These are phyloP conservation scores for Dryas drummondii DNA, from an alignment of 306 rosid species.

Conservation along the genomic window DNA sequence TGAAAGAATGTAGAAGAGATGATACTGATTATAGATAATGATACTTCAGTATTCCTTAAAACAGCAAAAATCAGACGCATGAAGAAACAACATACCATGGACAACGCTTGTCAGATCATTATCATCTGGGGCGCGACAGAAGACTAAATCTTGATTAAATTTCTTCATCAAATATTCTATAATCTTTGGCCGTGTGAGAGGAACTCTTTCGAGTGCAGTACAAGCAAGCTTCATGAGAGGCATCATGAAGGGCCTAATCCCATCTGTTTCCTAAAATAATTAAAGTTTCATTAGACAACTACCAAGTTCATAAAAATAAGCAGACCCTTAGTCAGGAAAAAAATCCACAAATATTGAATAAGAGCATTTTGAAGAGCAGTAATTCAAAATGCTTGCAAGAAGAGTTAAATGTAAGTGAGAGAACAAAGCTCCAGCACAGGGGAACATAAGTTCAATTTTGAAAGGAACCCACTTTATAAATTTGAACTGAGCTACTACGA, in stretches of 20 bases:
- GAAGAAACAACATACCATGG: conserved; percentile 52
- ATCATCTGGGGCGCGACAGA: conserved; percentile 81
- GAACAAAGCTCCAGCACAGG: background rate
- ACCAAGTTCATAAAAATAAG: background rate
- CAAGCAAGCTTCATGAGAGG: conserved; percentile 96
- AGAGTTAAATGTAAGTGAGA: background rate
- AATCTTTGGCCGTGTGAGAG: conserved; percentile 71
- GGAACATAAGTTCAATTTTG: background rate
- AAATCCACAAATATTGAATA: background rate
- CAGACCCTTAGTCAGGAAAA: background rate
- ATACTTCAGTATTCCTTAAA: background rate
- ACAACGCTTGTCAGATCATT: conserved; percentile 56
- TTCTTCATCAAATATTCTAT: conserved; percentile 72
- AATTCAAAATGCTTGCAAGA: background rate
- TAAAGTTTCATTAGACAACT: conserved; percentile 20
- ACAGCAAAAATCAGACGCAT: background rate
- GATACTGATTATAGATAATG: background rate
- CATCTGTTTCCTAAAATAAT: conserved; percentile 67
- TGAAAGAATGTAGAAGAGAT: background rate
- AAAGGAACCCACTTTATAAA: background rate
- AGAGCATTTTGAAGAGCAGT: background rate
- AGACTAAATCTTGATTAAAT: conserved; percentile 83
- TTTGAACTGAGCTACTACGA: background rate
- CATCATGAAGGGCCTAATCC: conserved; percentile 94
- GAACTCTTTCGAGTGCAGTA: conserved; percentile 91